Percentiles rank a stretch among this genome's conserved stretches.
phyloP scores from a whole-genome alignment of 805 yeast species.

The Yamadazyma nakazawae region DNA sequence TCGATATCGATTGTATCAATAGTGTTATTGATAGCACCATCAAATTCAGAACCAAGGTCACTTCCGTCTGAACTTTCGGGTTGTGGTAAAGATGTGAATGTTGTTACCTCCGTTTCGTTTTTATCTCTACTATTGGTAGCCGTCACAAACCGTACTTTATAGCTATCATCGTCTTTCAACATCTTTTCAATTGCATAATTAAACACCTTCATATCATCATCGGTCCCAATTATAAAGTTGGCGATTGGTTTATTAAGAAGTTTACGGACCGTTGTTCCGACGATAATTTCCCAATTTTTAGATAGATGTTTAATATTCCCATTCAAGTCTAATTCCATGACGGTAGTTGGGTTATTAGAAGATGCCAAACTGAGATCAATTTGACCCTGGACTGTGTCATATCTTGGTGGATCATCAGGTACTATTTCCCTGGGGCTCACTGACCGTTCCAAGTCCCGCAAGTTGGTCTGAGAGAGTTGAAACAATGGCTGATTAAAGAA shows the following conservation, averaged over 20 bases:
- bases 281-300: slow-evolving; percentile 73
- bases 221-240: slow-evolving; percentile 59
- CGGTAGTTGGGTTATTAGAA: slow-evolving; percentile 69
- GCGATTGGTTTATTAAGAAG: slow-evolving; percentile 57
- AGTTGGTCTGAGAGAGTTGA: slow-evolving; percentile 16
- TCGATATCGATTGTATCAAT: background rate
- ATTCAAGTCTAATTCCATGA: slow-evolving; percentile 77
- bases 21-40: background rate
- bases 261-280: slow-evolving; percentile 61
- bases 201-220: slow-evolving; percentile 64
- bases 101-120: slow-evolving; percentile 15
- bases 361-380: slow-evolving; percentile 61
- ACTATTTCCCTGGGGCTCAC: slow-evolving; percentile 33
- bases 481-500: slow-evolving; percentile 17
- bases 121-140: slow-evolving; percentile 31
- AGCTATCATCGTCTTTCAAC: slow-evolving; percentile 71
- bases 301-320: slow-evolving; percentile 75
- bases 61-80: slow-evolving; percentile 12
- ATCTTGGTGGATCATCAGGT: slow-evolving; percentile 1
- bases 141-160: slow-evolving; percentile 70
- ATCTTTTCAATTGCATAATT: slow-evolving; percentile 65
- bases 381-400: slow-evolving; percentile 34
- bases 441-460: slow-evolving; percentile 25
- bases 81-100: slow-evolving; percentile 26
- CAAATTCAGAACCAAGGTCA: background rate